These are phyloP conservation scores for Dactylellina sp. DNA, from an alignment of 2,329 filamentous ascomycete genomes.

Conservation along the genomic window DNA sequence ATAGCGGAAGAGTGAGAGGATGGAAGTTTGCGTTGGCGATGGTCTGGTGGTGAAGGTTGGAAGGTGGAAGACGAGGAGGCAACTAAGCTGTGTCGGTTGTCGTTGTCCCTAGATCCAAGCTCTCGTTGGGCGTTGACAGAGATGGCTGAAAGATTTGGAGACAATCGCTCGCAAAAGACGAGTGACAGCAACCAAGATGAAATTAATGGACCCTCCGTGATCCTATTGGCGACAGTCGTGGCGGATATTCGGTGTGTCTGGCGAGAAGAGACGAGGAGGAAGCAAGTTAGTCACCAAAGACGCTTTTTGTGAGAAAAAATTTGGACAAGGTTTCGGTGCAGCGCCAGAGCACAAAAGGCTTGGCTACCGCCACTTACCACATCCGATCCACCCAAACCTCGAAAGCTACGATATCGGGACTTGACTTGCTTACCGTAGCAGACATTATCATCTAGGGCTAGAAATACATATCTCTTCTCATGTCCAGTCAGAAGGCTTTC, in stretches of 20 bases:
- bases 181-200: neutral
- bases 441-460: neutral
- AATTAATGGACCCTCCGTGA: neutral
- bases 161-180: too few relatives aligned
- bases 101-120: neutral
- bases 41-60: neutral
- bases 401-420: slow-evolving; percentile 6
- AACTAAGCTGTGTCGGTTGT: neutral
- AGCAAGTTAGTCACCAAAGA: slow-evolving; percentile 11
- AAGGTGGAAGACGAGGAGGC: neutral
- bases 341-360: slow-evolving; percentile 35
- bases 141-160: too few relatives aligned
- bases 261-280: slow-evolving; percentile 1
- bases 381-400: neutral
- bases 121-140: too few relatives aligned
- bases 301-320: slow-evolving; percentile 31
- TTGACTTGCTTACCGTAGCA: neutral
- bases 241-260: neutral
- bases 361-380: slow-evolving; percentile 31
- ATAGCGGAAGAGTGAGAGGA: slow-evolving; percentile 29
- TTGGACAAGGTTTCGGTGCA: slow-evolving; percentile 32
- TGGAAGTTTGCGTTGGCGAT: neutral
- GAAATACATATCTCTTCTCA: slow-evolving; percentile 17
- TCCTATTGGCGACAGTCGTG: neutral
- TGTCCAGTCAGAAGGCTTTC: slow-evolving; percentile 49